Conservation (phyloP, 148 eudicot genomes). For the Fagopyrum esculentum region DNA sequence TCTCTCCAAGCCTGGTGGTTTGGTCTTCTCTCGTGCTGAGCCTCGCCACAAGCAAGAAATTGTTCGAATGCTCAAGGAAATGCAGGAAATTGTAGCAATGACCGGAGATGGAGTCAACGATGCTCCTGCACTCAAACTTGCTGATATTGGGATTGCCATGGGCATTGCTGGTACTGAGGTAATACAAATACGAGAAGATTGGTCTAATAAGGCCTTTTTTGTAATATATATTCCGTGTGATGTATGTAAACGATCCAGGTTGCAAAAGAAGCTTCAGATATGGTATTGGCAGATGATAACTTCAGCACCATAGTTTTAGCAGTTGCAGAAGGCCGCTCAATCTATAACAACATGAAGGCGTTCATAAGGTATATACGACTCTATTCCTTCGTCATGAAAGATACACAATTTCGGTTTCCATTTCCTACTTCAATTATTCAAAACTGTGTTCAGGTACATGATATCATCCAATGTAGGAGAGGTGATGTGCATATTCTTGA, state of each 20-base stretch:
- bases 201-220: too few species aligned
- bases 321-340: constrained; percentile 80
- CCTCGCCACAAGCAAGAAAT: constrained; percentile 90
- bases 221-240: too few species aligned
- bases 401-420: not conserved
- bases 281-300: constrained; percentile 90
- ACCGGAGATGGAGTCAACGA: constrained; percentile 96
- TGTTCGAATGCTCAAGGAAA: constrained; percentile 69
- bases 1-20: constrained; percentile 55
- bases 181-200: not conserved
- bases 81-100: constrained; percentile 85
- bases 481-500: constrained; percentile 77
- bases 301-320: constrained; percentile 85
- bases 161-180: constrained; percentile 93
- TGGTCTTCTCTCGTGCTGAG: constrained; percentile 69
- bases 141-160: constrained; percentile 27
- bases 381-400: not conserved
- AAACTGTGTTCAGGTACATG: constrained; percentile 53
- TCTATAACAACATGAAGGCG: constrained; percentile 89
- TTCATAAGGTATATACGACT: constrained; percentile 53
- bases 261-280: constrained; percentile 93
- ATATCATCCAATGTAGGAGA: constrained; percentile 91
- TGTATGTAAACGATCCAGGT: constrained; percentile 29
- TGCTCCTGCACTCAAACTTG: constrained; percentile 86
- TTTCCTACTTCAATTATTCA: not conserved